Evolutionary conservation across 768 basidiomycete genomes (phyloP).

Genomic region (Hysterangium stoloniferum): DNA sequence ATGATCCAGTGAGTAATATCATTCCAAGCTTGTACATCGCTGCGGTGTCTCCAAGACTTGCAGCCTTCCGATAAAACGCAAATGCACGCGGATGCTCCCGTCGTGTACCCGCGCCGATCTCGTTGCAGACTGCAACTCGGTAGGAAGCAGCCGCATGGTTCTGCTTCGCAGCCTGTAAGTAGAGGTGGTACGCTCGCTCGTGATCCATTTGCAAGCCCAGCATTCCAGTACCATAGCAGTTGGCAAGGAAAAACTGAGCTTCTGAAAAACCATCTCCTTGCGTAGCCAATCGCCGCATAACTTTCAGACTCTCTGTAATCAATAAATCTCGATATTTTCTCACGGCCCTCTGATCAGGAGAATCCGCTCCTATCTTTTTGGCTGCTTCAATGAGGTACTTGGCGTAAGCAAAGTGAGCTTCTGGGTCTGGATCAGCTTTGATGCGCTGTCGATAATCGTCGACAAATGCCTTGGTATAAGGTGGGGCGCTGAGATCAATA

Average conservation of each 20-base stretch:
- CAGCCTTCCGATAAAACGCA: slow-evolving; percentile 94
- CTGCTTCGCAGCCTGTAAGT: slow-evolving; percentile 94
- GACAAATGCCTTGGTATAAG: slow-evolving; percentile 92
- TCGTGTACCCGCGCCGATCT: slow-evolving; percentile 93
- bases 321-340: slow-evolving; percentile 88
- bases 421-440: slow-evolving; percentile 96
- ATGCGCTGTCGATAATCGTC: slow-evolving; percentile 97
- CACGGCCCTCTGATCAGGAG: slow-evolving; percentile 73
- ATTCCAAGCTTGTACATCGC: slow-evolving; percentile 99
- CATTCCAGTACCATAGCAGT: slow-evolving; percentile 92
- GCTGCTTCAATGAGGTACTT: slow-evolving; percentile 99
- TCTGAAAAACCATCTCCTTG: slow-evolving; percentile 90
- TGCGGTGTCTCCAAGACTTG: slow-evolving; percentile 90
- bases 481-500: slow-evolving; percentile 73
- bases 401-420: slow-evolving; percentile 96
- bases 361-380: slow-evolving; percentile 71
- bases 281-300: slow-evolving; percentile 86
- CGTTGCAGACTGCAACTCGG: slow-evolving; percentile 97
- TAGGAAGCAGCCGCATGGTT: slow-evolving; percentile 94
- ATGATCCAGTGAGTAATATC: slow-evolving; percentile 79
- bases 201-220: slow-evolving; percentile 96
- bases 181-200: slow-evolving; percentile 95
- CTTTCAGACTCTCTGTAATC: slow-evolving; percentile 83
- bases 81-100: slow-evolving; percentile 83
- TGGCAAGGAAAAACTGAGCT: slow-evolving; percentile 97